phyloP scores from a whole-genome alignment of 202 grass and related monocot genomes.

The Bolboschoenoplectus hybrid region DNA sequence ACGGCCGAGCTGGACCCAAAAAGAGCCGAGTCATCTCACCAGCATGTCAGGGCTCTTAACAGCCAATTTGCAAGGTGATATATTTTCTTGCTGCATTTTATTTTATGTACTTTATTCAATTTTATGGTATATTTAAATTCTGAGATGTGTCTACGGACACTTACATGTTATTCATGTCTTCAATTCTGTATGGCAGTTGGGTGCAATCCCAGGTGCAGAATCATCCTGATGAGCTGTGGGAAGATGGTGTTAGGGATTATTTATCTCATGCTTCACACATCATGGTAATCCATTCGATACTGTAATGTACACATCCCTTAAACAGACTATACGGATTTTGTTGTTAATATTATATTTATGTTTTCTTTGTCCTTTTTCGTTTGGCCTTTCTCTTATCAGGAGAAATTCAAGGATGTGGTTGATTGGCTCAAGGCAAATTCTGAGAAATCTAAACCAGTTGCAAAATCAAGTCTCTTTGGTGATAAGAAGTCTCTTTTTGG shows the following conservation, averaged over 20 bases:
- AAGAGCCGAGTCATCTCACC: constrained; percentile 59
- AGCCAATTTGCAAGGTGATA: constrained; percentile 78
- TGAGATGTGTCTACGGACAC: background rate
- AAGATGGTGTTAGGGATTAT: constrained; percentile 81
- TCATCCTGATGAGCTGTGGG: constrained; percentile 87
- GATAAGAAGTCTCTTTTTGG: constrained; percentile 47
- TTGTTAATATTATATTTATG: background rate
- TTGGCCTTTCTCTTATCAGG: constrained; percentile 48
- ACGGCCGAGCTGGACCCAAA: constrained; percentile 57
- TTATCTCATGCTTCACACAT: constrained; percentile 78
- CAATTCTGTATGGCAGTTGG: constrained; percentile 60
- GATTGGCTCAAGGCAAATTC: constrained; percentile 81
- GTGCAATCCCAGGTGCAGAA: constrained; percentile 82
- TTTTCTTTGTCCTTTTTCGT: constrained; percentile 8
- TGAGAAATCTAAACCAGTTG: constrained; percentile 44
- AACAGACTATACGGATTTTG: constrained; percentile 4
- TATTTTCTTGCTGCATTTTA: background rate
- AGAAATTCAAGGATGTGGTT: constrained; percentile 95
- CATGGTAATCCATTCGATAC: constrained; percentile 57
- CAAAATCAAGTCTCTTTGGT: constrained; percentile 46
- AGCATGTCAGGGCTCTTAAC: constrained; percentile 86
- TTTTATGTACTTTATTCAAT: background rate
- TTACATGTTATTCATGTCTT: constrained; percentile 3
- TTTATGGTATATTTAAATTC: background rate
- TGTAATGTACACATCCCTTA: background rate